A percentile compares a stretch with the other conserved stretches of the same genome.
Evolutionary conservation across 2,329 filamentous ascomycete genomes (phyloP).

Genomic region (Ophioceras dolichostomum): DNA sequence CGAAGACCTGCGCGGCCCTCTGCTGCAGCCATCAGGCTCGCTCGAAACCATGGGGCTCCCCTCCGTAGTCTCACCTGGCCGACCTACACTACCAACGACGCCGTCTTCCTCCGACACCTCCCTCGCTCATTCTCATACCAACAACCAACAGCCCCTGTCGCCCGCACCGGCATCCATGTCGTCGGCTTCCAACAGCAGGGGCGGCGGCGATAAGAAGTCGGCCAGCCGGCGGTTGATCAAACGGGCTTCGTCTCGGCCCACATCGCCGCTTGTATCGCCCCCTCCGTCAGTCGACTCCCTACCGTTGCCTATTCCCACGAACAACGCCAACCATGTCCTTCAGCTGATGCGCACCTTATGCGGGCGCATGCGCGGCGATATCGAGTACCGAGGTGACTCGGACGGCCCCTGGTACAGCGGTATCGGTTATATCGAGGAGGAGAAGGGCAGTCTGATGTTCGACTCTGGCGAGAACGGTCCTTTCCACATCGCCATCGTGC

Average conservation of each 20-base stretch:
- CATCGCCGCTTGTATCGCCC: conserved; percentile 40
- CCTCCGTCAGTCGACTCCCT: conserved; percentile 48
- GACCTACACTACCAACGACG: conserved; percentile 15
- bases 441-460: conserved; percentile 62
- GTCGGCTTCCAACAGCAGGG: conserved; percentile 15
- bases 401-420: conserved; percentile 54
- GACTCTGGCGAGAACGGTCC: conserved; percentile 55
- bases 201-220: conserved; percentile 29
- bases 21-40: conserved; percentile 26
- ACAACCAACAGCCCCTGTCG: neutral
- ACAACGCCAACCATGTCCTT: conserved; percentile 60
- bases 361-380: conserved; percentile 67
- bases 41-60: conserved; percentile 30
- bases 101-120: conserved; percentile 11
- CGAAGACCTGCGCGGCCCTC: conserved; percentile 27
- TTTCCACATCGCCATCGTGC: conserved; percentile 55
- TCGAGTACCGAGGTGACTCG: conserved; percentile 55
- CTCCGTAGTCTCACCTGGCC: conserved; percentile 19
- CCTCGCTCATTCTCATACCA: neutral
- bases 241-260: conserved; percentile 41
- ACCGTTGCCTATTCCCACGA: conserved; percentile 45
- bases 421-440: conserved; percentile 68
- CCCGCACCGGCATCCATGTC: conserved; percentile 7
- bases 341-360: conserved; percentile 66
- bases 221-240: conserved; percentile 40